These are phyloP conservation scores for Coprinopsis strossmayeri DNA, from an alignment of 768 basidiomycete genomes.

Conservation along the genomic window DNA sequence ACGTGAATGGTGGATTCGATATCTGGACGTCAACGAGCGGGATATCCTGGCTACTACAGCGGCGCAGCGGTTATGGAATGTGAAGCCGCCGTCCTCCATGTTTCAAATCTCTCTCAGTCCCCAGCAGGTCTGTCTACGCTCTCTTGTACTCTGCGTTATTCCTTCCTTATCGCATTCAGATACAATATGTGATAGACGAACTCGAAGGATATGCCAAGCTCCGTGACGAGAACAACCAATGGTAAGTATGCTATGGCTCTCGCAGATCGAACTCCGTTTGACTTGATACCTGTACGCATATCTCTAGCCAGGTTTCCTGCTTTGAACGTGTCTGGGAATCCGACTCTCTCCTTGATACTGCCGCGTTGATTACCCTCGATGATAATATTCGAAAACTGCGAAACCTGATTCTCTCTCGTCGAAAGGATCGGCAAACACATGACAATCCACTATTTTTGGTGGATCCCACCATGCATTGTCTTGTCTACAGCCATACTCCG, in stretches of 20 bases:
- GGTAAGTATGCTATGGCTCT: slow-evolving; percentile 26
- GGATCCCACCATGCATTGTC: slow-evolving; percentile 32
- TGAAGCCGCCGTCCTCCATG: slow-evolving; percentile 28
- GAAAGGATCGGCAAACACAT: too few species aligned
- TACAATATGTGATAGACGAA: slow-evolving; percentile 44
- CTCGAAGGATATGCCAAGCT: slow-evolving; percentile 37
- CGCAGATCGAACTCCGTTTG: too few species aligned
- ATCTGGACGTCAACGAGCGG: slow-evolving; percentile 19
- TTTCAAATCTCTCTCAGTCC: slow-evolving; percentile 27
- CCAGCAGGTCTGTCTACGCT: slow-evolving; percentile 28
- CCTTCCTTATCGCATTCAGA: slow-evolving; percentile 19
- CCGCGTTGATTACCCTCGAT: background rate
- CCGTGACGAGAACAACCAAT: slow-evolving; percentile 28
- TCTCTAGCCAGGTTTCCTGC: slow-evolving; percentile 46
- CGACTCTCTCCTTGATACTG: slow-evolving; percentile 17
- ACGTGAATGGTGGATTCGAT: slow-evolving; percentile 34
- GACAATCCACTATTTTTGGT: too few species aligned
- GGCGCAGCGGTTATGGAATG: slow-evolving; percentile 21
- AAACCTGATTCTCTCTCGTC: too few species aligned
- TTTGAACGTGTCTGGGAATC: slow-evolving; percentile 53
- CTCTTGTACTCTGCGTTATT: background rate
- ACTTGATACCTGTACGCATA: too few species aligned
- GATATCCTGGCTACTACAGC: slow-evolving; percentile 27
- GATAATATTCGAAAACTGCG: too few species aligned
- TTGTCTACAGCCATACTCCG: slow-evolving; percentile 35